Evolutionary conservation across 306 rosid genomes (phyloP).

Genomic region (Vigna mungo): DNA sequence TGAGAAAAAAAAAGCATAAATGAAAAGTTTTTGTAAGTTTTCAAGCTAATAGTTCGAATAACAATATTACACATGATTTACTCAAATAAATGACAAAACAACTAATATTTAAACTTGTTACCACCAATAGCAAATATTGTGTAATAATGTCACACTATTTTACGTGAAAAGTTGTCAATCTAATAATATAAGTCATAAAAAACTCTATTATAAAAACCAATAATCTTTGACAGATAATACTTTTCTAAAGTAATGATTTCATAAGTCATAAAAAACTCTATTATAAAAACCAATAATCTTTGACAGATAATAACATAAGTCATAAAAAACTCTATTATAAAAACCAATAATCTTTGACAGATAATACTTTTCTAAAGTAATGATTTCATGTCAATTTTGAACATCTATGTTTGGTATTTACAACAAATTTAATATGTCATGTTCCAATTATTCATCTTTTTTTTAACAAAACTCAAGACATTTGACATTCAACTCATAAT

Average conservation of each 20-base stretch:
- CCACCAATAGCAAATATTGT: background rate
- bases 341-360: background rate
- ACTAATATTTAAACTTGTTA: too few relatives aligned
- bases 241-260: constrained; percentile 26
- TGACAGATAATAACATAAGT: background rate
- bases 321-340: background rate
- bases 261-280: background rate
- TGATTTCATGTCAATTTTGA: constrained; percentile 1
- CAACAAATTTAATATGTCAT: constrained; percentile 20
- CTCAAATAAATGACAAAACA: too few relatives aligned
- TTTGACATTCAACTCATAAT: constrained; percentile 14
- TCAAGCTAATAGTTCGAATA: too few relatives aligned
- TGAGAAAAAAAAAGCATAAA: too few relatives aligned
- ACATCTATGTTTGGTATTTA: constrained; percentile 26
- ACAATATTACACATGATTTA: too few relatives aligned
- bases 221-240: background rate
- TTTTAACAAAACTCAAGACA: constrained; percentile 15
- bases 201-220: background rate
- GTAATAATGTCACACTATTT: background rate
- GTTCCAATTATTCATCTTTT: constrained; percentile 25
- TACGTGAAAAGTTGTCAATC: constrained; percentile 3
- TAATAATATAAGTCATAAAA: background rate
- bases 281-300: background rate
- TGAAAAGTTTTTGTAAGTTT: too few relatives aligned
- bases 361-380: constrained; percentile 13